Base-by-base conservation (phyloP, 2,329 filamentous ascomycete species). In the Fusarium keratoplasticum region DNA sequence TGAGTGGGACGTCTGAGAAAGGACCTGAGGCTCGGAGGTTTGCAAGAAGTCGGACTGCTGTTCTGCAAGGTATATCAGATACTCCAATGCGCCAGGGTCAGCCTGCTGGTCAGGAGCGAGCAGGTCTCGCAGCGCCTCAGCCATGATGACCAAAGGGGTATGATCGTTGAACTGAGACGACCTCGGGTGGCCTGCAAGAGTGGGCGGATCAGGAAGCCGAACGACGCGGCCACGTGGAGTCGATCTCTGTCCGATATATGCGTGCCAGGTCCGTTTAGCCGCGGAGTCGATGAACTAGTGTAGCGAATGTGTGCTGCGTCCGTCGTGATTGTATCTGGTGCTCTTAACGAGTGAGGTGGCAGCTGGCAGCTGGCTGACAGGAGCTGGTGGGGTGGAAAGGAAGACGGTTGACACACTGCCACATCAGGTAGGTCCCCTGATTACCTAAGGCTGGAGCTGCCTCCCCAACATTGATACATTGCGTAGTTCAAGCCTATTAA, bases 1-100 rank as follows among this genome's bases (percentile, higher is more conserved):
- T 0, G 94, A 93, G 71, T 98, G 95, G 5, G 93, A 92, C 64
- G 91, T 89, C 78, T 98, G 94, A 1, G 93, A 87, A n/a, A 98
- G 89, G 1, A 91, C 91, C 70, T 95, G 91, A 1, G 93, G 92
- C 82, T 99, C 96, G 8, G 89, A 91, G 27, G 90, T 89, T 60
- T 90, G 89, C 63, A 98, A 88, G 38, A 93, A 90, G 27, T 91
- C 87, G 60, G 97, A 88, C 14, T 94, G 91, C 62, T 97, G 91
- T 4, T 94, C 93, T 7, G 94, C 91, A 54, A 98, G 87, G 70
- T 92, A 90, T 69, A 90, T 88, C 55, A 98, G 90, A 82, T 98
- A 99, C 61, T 89, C 86, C 61, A 90, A 85, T 13, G 90, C 90
- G 40, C 87, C 84, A 11, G 87, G 81, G 80, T 93, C 88, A 36